These are phyloP conservation scores for Cardamine occulta DNA, from an alignment of 345 rosid genomes.

Conservation along the genomic window DNA sequence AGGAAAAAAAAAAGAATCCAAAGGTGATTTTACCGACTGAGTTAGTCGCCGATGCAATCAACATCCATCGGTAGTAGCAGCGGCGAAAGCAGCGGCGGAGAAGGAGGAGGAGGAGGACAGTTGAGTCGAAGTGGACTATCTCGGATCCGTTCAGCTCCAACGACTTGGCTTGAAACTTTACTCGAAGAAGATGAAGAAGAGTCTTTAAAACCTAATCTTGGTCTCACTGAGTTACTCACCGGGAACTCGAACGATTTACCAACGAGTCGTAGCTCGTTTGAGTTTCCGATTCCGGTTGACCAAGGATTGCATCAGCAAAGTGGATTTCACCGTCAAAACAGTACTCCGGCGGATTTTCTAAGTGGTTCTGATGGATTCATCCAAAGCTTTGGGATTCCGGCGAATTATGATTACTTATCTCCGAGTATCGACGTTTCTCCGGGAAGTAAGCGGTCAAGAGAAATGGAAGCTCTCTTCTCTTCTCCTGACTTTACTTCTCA, in stretches of 20 bases:
- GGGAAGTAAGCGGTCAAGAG: slow-evolving; percentile 52
- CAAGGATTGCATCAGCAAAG: slow-evolving; percentile 46
- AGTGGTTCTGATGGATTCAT: slow-evolving; percentile 54
- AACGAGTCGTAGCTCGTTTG: slow-evolving; percentile 39
- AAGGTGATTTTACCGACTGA: slow-evolving; percentile 22
- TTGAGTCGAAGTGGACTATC: slow-evolving; percentile 56
- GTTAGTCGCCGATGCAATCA: slow-evolving; percentile 59
- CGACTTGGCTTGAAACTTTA: slow-evolving; percentile 72
- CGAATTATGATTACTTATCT: slow-evolving; percentile 52
- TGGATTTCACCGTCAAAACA: slow-evolving; percentile 67
- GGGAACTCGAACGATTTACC: slow-evolving; percentile 35
- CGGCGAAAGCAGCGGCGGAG: slow-evolving; percentile 43
- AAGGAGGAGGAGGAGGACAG: slow-evolving; percentile 43
- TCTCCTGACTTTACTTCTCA: slow-evolving; percentile 45
- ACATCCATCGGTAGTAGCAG: slow-evolving; percentile 53
- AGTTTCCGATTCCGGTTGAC: slow-evolving; percentile 43
- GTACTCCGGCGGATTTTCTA: slow-evolving; percentile 71
- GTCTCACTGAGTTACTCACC: slow-evolving; percentile 49
- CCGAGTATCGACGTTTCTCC: slow-evolving; percentile 50
- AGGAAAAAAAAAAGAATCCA: slow-evolving; percentile 16
- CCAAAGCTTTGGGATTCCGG: slow-evolving; percentile 47
- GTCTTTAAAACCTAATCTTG: slow-evolving; percentile 66
- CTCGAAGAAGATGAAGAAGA: slow-evolving; percentile 77
- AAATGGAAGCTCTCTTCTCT: slow-evolving; percentile 48
- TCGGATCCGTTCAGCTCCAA: slow-evolving; percentile 75